Conservation (phyloP, 495 filamentous ascomycete genomes). For the Hyphodiscus hymeniophilus region DNA sequence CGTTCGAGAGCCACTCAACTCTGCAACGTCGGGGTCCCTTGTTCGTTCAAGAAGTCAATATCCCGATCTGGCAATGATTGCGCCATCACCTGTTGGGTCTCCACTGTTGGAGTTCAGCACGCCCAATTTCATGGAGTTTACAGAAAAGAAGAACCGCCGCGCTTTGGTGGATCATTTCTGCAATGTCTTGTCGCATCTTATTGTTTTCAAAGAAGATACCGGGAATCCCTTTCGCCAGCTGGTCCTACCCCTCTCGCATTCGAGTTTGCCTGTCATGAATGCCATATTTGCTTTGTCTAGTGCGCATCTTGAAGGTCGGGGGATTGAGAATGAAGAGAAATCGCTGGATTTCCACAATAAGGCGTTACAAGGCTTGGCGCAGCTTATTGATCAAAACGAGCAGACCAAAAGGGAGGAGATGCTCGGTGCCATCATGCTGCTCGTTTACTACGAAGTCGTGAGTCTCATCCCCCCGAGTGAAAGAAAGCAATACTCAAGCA, state of each 20-base stretch:
- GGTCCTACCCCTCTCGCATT: slow-evolving; percentile 47
- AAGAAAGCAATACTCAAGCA: not conserved
- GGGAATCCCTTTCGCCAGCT: slow-evolving; percentile 56
- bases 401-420: slow-evolving; percentile 46
- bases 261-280: slow-evolving; percentile 44
- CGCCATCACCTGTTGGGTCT: slow-evolving; percentile 36
- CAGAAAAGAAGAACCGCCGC: slow-evolving; percentile 42
- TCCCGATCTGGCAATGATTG: slow-evolving; percentile 32
- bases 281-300: slow-evolving; percentile 50
- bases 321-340: slow-evolving; percentile 45
- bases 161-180: slow-evolving; percentile 54
- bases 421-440: slow-evolving; percentile 51
- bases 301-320: slow-evolving; percentile 51
- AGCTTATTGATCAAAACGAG: slow-evolving; percentile 44
- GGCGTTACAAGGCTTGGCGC: slow-evolving; percentile 49
- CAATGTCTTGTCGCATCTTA: slow-evolving; percentile 52
- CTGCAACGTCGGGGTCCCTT: slow-evolving; percentile 1
- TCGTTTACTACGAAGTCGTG: slow-evolving; percentile 58
- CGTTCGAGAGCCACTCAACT: slow-evolving; percentile 2
- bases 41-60: slow-evolving; percentile 18
- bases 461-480: slow-evolving; percentile 18
- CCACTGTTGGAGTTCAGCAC: slow-evolving; percentile 41
- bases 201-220: slow-evolving; percentile 54
- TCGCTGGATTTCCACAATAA: slow-evolving; percentile 50
- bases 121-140: slow-evolving; percentile 47